Evolutionary conservation across 441 rosid genomes (phyloP).

Genomic region (Adansonia madagascariensis): DNA sequence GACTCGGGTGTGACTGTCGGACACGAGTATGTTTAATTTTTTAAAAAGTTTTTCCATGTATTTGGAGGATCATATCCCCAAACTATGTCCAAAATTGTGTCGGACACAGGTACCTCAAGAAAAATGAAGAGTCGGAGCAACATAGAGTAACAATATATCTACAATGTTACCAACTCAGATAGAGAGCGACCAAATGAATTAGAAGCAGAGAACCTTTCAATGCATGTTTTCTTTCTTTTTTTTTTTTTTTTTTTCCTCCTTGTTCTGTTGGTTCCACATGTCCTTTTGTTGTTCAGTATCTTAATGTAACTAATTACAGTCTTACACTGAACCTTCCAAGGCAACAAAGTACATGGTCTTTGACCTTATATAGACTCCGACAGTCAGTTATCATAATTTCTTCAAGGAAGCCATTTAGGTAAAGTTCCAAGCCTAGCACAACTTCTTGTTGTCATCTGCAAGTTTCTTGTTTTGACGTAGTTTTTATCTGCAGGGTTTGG

Average conservation of each 20-base stretch:
- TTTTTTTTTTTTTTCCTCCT: too few species aligned
- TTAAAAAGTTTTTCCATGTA: too few species aligned
- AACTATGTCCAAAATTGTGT: too few species aligned
- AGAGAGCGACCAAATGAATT: not conserved
- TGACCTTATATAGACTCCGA: not conserved
- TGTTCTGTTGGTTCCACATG: not conserved
- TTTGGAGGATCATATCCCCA: too few species aligned
- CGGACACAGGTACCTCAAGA: too few species aligned
- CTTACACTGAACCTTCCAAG: not conserved
- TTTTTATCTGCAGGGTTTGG: not conserved
- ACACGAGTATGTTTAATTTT: too few species aligned
- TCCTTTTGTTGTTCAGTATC: not conserved
- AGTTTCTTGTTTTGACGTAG: constrained; percentile 1
- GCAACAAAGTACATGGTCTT: not conserved
- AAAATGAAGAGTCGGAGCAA: too few species aligned
- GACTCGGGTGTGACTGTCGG: too few species aligned
- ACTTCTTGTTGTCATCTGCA: not conserved
- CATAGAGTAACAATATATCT: not conserved
- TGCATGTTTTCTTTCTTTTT: not conserved
- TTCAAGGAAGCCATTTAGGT: constrained; percentile 6
- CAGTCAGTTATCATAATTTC: not conserved
- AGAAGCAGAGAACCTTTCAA: not conserved
- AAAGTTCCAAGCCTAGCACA: not conserved
- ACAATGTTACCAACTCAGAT: not conserved
- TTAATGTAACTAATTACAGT: not conserved